phyloP scores from a whole-genome alignment of 1,284 basidiomycete species.

The Fomitiporia mediterranea region DNA sequence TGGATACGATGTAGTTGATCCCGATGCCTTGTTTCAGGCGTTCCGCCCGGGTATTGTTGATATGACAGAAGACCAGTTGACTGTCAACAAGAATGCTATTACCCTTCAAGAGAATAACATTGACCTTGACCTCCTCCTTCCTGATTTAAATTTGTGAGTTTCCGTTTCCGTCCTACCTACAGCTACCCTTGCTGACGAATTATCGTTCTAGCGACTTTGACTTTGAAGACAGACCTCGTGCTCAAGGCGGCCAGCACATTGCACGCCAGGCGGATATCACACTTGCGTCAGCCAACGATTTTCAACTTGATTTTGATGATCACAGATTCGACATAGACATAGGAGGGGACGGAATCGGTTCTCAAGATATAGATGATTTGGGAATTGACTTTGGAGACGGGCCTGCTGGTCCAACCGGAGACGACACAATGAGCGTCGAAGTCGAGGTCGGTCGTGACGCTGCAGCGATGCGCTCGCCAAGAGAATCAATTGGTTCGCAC shows the following conservation, averaged over 20 bases:
- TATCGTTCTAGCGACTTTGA: slow-evolving; percentile 57
- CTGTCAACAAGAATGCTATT: slow-evolving; percentile 82
- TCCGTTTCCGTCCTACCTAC: not conserved
- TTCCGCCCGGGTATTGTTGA: slow-evolving; percentile 88
- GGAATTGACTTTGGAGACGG: slow-evolving; percentile 69
- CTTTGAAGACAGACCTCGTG: slow-evolving; percentile 63
- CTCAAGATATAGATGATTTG: slow-evolving; percentile 77
- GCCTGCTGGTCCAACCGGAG: slow-evolving; percentile 31
- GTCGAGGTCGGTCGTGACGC: slow-evolving; percentile 76
- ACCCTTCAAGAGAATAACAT: slow-evolving; percentile 73
- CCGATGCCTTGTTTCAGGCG: slow-evolving; percentile 71
- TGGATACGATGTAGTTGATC: slow-evolving; percentile 51
- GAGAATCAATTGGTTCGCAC: slow-evolving; percentile 58
- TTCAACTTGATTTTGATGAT: slow-evolving; percentile 55
- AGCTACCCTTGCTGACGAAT: slow-evolving; percentile 9
- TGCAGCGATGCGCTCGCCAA: slow-evolving; percentile 37
- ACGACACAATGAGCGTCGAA: slow-evolving; percentile 51
- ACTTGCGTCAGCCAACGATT: slow-evolving; percentile 65
- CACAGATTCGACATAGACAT: slow-evolving; percentile 59
- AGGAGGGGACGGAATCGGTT: slow-evolving; percentile 78
- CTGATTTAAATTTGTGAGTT: slow-evolving; percentile 78
- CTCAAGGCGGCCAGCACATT: slow-evolving; percentile 71
- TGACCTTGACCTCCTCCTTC: slow-evolving; percentile 74
- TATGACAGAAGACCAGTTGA: slow-evolving; percentile 90
- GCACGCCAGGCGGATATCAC: slow-evolving; percentile 83